Evolutionary conservation across 2,329 filamentous ascomycete genomes (phyloP), one percentile per base, ranked within the genome.

Genomic region (Camptophora hylomeconis): DNA sequence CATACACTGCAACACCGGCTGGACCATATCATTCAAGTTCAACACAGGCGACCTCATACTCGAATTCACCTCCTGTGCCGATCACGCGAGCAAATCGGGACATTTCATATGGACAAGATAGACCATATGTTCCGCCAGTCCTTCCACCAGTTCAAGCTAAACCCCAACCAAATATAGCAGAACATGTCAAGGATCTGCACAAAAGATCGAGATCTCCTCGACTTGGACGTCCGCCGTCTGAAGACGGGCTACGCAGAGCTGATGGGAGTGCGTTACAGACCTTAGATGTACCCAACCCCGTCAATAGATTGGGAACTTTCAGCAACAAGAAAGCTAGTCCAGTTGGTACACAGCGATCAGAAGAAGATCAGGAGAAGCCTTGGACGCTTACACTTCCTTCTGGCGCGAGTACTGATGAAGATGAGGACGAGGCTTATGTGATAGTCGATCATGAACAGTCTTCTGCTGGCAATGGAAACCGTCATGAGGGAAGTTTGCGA

Each of bases 131-230:
- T 11, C 11, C 13, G 26, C 29, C 15, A 18, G 26, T 17, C n/a
- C 28, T 22, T 5, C 26, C 26, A 17, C 31, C 22, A n/a, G 31
- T 5, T 26, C 7, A 11, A 24, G 31, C 12, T 24, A 20, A 21
- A 31, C 29, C 16, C 23, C 31, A 9, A 20, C 31, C 9, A 24
- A 35, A 22, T 14, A 31, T 31, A n/a, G 22, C 29, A 19, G 20
- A 33, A 5, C 51, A 53, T 35, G 45, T 51, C 5, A 39, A 48
- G 24, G 42, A 53, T 16, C 40, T 56, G 4, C 49, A 53, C 26
- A 40, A 54, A 29, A 50, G 52, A 14, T 55, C 52, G 11, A 50
- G 54, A 16, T 54, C 49, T 28, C 53, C 53, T 5, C 46, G 41
- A 14, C 31, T 45, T 7, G 42, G 45, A 6, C 46, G 46, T 11